Base-by-base conservation (phyloP, 1,139 yeast genomes). In the Zhuliangozyma parablackwelliae region DNA sequence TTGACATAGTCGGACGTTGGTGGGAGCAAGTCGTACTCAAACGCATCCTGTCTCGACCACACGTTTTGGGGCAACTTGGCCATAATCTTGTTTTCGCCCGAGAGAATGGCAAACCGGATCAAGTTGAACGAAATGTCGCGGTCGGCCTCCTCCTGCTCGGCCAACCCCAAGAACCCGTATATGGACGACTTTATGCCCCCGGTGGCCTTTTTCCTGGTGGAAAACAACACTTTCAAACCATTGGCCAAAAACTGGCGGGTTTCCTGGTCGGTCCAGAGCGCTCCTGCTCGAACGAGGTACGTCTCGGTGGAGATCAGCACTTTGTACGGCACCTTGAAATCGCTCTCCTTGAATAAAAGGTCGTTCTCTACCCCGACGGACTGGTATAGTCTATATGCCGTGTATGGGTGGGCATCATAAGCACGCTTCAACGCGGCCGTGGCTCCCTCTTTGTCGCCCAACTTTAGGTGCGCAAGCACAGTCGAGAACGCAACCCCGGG, bases 401-500 rank as follows among this genome's bases (percentile, higher is more conserved):
- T 66, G 53, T 69, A 76, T 2, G 94, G 85, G 55, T 82, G 82
- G 11, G 64, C 60, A 6, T 60, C 45, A 45, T 72, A 79, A 0
- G 94, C 92, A 9, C 45, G 49, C 27, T 52, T 48, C 39, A 87
- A 57, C 13, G 72, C 70, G 2, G 46, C 44, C 31, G 55, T 63
- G 0, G 95, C 92, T 9, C 57, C 56, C 1, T 57, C 64, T 9
- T 38, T 33, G 29, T 74, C 61, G 6, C 57, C 63, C 21, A 71
- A 55, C 12, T 65, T 45, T 33, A 76, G 62, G 44, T 76, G 63
- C 8, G 95, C 89, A 38, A 85, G 61, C 0, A 79, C 86, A 1
- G 72, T 58, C 1, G 95, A 83, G 50, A 78, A 81, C 1, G 82
- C 78, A 32, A 88, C 54, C 1, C 90, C 86, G 1, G 95, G 87